A percentile compares a stretch with the other conserved stretches of the same genome.
phyloP scores from a whole-genome alignment of 2,329 filamentous ascomycete species.

The Fusarium goolgardi region DNA sequence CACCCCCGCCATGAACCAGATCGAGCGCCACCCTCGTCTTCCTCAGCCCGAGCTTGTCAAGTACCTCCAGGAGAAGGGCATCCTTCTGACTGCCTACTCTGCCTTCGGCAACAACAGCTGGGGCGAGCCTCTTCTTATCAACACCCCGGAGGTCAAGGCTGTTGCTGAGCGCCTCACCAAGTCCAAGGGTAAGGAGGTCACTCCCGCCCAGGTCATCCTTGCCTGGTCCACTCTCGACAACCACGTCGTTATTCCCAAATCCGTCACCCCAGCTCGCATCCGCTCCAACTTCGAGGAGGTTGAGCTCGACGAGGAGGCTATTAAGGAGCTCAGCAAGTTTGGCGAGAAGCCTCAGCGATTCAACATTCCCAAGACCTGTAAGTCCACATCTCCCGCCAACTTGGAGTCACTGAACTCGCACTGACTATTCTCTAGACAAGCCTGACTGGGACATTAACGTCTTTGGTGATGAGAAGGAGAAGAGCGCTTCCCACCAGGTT shows the following conservation, averaged over 20 bases:
- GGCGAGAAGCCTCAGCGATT: constrained; percentile 63
- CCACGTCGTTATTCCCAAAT: constrained; percentile 80
- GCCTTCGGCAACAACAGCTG: constrained; percentile 61
- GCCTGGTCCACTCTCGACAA: constrained; percentile 70
- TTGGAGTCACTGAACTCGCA: neutral
- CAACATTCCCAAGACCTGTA: constrained; percentile 59
- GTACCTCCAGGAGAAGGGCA: constrained; percentile 71
- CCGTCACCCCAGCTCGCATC: constrained; percentile 74
- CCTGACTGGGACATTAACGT: constrained; percentile 68
- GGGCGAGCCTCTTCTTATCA: constrained; percentile 65
- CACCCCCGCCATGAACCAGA: constrained; percentile 72
- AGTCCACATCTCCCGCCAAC: constrained; percentile 34
- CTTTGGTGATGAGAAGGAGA: constrained; percentile 66
- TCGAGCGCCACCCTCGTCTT: constrained; percentile 75
- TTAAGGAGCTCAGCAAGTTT: constrained; percentile 70
- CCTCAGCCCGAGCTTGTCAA: constrained; percentile 66
- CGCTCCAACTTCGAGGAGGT: constrained; percentile 76
- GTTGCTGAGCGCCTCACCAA: constrained; percentile 61
- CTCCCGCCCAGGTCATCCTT: constrained; percentile 61
- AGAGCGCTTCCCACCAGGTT: constrained; percentile 61
- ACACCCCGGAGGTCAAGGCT: constrained; percentile 66
- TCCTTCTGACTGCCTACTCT: constrained; percentile 75
- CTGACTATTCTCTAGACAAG: constrained; percentile 52
- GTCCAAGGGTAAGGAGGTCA: constrained; percentile 53
- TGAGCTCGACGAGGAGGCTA: constrained; percentile 68